Evolutionary conservation across 164 flowering plant species (phyloP), one percentile per base, ranked within the genome.

Genomic region (Annona squamosa): DNA sequence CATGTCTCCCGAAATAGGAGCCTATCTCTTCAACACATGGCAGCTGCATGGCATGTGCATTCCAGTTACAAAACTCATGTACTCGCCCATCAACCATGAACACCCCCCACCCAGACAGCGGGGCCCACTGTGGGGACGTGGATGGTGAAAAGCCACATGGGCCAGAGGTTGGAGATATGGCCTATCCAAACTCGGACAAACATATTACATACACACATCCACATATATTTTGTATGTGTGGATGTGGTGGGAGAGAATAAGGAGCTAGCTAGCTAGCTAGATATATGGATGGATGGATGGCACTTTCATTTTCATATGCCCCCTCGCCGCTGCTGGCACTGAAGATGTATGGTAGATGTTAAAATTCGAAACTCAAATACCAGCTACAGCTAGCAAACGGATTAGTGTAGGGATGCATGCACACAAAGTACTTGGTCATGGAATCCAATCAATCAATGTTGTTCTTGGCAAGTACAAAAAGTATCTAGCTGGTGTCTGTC

Each of bases 21-120:
- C 81, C 71, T 66, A 76, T 71, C 80, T 48, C 77, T 56, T 71
- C 57, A 68, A 73, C 84, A 80, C 83, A 81, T 81, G 83, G 68
- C 71, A 46, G n/a, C 65, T 75, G 77, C 76, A 75, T 79, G 78
- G 68, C 63, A 45, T 66, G 6, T 73, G 68, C 44, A 76, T 72
- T 72, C 66, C 48, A 72, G 52, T 46, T 48, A 48, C 17, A 42
- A 43, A 26, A 67, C 71, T 75, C 44, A 62, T 76, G 73, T 68
- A 70, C 67, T 68, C 78, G 42, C 75, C 77, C 79, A 78, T 77
- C 71, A 71, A 67, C 69, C 68, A 65, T 72, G 13, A 52, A 77
- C 79, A 62, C 70, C 80, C 81, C 57, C 41, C 3, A 59, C 47
- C 65, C 19, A 46, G 74, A 71, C 83, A 78, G 12, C 17, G 45